Evolutionary conservation across 129 eudicot genomes (phyloP).

Genomic region (Solidago caesia): DNA sequence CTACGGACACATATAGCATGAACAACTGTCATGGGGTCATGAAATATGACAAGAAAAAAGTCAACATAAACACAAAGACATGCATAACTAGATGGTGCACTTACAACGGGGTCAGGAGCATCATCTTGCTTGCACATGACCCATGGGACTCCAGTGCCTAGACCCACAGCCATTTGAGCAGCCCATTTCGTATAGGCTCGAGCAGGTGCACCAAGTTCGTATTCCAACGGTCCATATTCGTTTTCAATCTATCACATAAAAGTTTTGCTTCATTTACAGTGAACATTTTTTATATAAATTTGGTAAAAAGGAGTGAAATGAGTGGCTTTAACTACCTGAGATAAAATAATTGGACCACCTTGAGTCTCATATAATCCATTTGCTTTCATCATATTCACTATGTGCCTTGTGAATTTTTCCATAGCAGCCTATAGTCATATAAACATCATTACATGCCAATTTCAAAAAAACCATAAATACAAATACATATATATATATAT

Average conservation of each 20-base stretch:
- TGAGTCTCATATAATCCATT: conserved; percentile 75
- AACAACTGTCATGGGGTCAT: conserved; percentile 26
- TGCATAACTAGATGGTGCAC: conserved; percentile 29
- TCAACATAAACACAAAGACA: conserved; percentile 19
- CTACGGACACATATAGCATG: conserved; percentile 20
- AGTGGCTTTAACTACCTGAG: conserved; percentile 67
- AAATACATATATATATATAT: neutral
- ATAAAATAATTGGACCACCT: conserved; percentile 96
- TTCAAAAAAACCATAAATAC: neutral
- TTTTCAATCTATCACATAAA: conserved; percentile 78
- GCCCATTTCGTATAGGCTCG: conserved; percentile 88
- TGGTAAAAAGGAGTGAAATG: conserved; percentile 6
- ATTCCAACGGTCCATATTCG: conserved; percentile 96
- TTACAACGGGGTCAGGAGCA: conserved; percentile 98
- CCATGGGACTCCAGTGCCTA: conserved; percentile 97
- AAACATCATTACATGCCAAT: conserved; percentile 3
- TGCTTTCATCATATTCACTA: conserved; percentile 97
- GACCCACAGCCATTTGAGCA: conserved; percentile 91
- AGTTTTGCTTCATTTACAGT: neutral
- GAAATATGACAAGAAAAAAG: conserved; percentile 13
- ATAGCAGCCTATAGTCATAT: conserved; percentile 64
- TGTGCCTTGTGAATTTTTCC: conserved; percentile 93
- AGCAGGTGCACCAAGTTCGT: conserved; percentile 81
- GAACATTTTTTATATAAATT: neutral
- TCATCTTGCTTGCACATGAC: conserved; percentile 99